A percentile compares a stretch with the other conserved stretches of the same genome.
phyloP scores from a whole-genome alignment of 805 yeast genomes.

The Lachancea fermentati region DNA sequence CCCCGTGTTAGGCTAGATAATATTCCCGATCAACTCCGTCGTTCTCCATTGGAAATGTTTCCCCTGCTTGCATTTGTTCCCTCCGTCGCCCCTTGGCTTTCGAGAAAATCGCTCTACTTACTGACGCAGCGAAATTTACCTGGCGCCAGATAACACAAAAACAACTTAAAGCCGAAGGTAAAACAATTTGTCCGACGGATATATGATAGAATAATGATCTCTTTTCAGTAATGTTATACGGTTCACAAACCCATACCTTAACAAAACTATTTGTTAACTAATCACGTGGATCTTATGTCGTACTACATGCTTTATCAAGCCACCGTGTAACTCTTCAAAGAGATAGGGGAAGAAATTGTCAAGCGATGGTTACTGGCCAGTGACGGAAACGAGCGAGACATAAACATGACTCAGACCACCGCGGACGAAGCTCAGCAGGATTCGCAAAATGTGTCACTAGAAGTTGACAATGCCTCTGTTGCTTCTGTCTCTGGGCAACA shows the following conservation, averaged over 20 bases:
- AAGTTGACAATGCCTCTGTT: slow-evolving; percentile 4
- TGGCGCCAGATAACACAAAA: background rate
- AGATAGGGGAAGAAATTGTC: background rate
- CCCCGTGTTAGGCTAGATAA: background rate
- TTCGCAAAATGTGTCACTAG: background rate
- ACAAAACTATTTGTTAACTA: no score
- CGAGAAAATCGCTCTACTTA: background rate
- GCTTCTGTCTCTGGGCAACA: slow-evolving; percentile 4
- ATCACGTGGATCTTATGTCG: no score
- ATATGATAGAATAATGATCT: no score
- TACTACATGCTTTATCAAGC: no score
- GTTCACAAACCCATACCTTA: no score
- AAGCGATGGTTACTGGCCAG: background rate
- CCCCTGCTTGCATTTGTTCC: background rate
- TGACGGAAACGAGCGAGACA: background rate
- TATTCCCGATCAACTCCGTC: background rate
- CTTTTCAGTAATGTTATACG: no score
- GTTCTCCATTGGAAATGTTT: background rate
- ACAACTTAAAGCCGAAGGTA: background rate
- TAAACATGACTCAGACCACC: slow-evolving; percentile 4
- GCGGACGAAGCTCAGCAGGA: slow-evolving; percentile 1
- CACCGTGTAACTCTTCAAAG: background rate
- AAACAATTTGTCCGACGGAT: background rate
- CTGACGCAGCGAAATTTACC: background rate
- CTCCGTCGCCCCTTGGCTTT: background rate